Conservation (phyloP, 352 stramenopile genomes). For the Phytophthora palmivora region DNA sequence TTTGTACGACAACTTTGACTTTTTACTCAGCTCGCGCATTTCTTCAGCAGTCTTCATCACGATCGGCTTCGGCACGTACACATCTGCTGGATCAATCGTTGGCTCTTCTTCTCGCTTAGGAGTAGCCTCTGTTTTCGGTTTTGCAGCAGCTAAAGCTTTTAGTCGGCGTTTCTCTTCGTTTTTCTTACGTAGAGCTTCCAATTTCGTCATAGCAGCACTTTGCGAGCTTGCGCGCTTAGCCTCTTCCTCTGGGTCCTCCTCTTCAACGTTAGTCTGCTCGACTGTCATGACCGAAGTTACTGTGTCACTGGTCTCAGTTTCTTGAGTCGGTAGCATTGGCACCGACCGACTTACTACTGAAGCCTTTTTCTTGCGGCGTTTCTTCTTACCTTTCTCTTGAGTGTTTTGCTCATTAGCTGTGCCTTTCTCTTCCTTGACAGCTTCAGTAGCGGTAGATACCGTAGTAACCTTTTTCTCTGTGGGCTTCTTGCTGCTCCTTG, state of each 20-base stretch:
- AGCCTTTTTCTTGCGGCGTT: slow-evolving; percentile 44
- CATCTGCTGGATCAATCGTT: slow-evolving; percentile 36
- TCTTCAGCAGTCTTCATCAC: slow-evolving; percentile 73
- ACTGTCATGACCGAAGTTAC: slow-evolving; percentile 9
- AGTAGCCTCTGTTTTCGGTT: slow-evolving; percentile 6
- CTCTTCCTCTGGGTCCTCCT: slow-evolving; percentile 24
- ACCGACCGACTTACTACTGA: slow-evolving; percentile 29
- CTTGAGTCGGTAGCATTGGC: slow-evolving; percentile 31
- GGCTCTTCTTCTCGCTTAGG: slow-evolving; percentile 31
- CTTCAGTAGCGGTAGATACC: neutral
- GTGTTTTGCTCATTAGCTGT: neutral
- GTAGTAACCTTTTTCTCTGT: no score
- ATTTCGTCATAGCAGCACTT: slow-evolving; percentile 69
- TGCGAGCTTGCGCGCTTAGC: slow-evolving; percentile 52
- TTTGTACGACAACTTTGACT: slow-evolving; percentile 62
- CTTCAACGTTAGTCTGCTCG: slow-evolving; percentile 12
- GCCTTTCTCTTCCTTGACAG: neutral
- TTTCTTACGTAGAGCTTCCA: slow-evolving; percentile 77
- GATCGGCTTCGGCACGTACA: slow-evolving; percentile 73
- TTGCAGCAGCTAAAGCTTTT: slow-evolving; percentile 33
- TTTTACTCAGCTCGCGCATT: slow-evolving; percentile 63
- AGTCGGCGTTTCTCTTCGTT: slow-evolving; percentile 79
- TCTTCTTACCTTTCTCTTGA: slow-evolving; percentile 35
- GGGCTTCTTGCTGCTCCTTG: no score
- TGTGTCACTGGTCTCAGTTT: slow-evolving; percentile 1